Percentiles rank a stretch among this genome's conserved stretches.
Conservation (phyloP, 805 yeast species). For the Candida adriatica region DNA sequence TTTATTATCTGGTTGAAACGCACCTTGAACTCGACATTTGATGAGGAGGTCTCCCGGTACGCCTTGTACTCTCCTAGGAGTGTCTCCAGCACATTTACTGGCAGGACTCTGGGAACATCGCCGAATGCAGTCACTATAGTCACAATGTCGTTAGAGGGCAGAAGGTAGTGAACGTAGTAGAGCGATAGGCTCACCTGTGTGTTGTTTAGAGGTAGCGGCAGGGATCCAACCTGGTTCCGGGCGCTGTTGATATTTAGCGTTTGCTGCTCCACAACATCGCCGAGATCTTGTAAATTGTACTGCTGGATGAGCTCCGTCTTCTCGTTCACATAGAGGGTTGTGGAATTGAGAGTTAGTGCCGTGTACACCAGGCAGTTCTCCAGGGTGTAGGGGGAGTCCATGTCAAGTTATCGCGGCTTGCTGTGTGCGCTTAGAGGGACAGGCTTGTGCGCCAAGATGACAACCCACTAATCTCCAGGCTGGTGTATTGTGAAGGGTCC, state of each 20-base stretch:
- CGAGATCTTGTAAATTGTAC: slow-evolving; percentile 38
- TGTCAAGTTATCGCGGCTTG: not conserved
- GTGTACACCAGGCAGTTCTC: slow-evolving; percentile 31
- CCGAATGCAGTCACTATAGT: slow-evolving; percentile 18
- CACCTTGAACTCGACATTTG: slow-evolving; percentile 44
- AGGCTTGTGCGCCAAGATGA: not conserved
- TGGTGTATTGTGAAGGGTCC: too few relatives aligned
- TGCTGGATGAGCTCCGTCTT: slow-evolving; percentile 35
- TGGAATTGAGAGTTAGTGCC: slow-evolving; percentile 46
- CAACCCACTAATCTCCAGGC: not conserved
- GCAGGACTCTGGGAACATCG: slow-evolving; percentile 15
- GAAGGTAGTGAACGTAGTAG: slow-evolving; percentile 17
- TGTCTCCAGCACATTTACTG: slow-evolving; percentile 15
- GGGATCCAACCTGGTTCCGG: slow-evolving; percentile 25
- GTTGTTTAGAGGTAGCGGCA: slow-evolving; percentile 11
- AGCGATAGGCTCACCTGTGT: slow-evolving; percentile 9
- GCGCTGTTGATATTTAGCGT: slow-evolving; percentile 47
- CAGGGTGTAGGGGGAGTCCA: slow-evolving; percentile 2
- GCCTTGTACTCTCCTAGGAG: slow-evolving; percentile 42
- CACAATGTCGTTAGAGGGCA: slow-evolving; percentile 19
- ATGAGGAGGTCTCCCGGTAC: slow-evolving; percentile 20
- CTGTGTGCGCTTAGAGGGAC: not conserved
- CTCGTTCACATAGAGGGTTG: slow-evolving; percentile 54
- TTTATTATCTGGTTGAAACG: slow-evolving; percentile 51
- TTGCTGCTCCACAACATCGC: slow-evolving; percentile 48